Conservation (phyloP, 2,329 filamentous ascomycete genomes). For the Stachybotrys chartarum region DNA sequence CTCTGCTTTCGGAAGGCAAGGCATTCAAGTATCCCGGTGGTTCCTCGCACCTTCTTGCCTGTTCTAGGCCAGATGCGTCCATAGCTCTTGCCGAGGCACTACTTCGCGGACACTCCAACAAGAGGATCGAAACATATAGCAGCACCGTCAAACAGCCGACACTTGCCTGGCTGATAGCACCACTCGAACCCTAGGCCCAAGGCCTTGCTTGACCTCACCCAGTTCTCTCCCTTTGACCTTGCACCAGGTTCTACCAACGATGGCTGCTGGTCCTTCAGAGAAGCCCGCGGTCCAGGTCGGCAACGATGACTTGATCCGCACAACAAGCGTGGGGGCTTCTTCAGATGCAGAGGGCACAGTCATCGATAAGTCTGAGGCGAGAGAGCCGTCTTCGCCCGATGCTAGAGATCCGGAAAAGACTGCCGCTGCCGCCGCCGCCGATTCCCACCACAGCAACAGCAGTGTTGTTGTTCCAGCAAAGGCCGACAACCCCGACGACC, state of each 20-base stretch:
- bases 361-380: neutral
- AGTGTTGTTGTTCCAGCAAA: slow-evolving; percentile 14
- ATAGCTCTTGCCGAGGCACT: no score
- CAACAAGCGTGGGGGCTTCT: neutral
- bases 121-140: no score
- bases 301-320: neutral
- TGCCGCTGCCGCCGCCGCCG: neutral
- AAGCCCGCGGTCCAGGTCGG: neutral
- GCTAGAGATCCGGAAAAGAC: neutral
- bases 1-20: no score
- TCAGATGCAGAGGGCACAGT: neutral
- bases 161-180: no score
- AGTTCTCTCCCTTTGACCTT: neutral
- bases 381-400: neutral
- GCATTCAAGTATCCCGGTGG: no score
- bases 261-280: neutral
- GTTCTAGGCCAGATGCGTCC: no score
- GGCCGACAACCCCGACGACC: slow-evolving; percentile 37
- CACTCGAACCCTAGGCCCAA: neutral
- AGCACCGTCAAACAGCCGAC: no score
- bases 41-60: no score
- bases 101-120: no score
- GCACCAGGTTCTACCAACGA: neutral
- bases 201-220: neutral
- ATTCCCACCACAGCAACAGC: neutral